phyloP scores from a whole-genome alignment of 2,329 filamentous ascomycete genomes.

The Venturia carpophila region DNA sequence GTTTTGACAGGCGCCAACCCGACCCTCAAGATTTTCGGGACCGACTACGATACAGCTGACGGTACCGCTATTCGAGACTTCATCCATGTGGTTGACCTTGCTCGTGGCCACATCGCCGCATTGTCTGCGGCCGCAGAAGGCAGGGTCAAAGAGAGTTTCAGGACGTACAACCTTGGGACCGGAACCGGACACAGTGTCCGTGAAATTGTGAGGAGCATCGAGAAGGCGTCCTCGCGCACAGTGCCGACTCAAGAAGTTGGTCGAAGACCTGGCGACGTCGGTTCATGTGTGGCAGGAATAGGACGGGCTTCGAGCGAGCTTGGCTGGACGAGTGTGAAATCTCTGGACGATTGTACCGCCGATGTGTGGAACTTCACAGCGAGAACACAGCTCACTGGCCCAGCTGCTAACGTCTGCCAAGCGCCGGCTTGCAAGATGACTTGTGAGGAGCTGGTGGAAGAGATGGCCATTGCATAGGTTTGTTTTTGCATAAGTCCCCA shows the following conservation, averaged over 20 bases:
- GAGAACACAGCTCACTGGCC: neutral
- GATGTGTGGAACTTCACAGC: slow-evolving; percentile 35
- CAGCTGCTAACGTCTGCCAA: neutral
- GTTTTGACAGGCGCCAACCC: slow-evolving; percentile 50
- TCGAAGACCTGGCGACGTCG: slow-evolving; percentile 35
- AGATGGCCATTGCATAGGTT: neutral
- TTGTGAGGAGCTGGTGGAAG: neutral
- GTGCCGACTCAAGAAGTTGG: slow-evolving; percentile 33
- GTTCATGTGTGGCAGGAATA: slow-evolving; percentile 35
- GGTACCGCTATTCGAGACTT: slow-evolving; percentile 61
- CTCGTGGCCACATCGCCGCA: slow-evolving; percentile 56
- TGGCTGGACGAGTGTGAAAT: slow-evolving; percentile 33
- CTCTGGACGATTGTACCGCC: slow-evolving; percentile 31
- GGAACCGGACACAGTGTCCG: slow-evolving; percentile 37
- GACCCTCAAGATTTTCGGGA: slow-evolving; percentile 53
- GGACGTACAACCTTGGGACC: slow-evolving; percentile 37
- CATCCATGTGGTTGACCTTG: slow-evolving; percentile 59
- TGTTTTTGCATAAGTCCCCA: neutral
- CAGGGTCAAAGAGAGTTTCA: slow-evolving; percentile 29
- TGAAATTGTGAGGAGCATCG: slow-evolving; percentile 35
- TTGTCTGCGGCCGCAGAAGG: slow-evolving; percentile 35
- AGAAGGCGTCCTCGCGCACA: slow-evolving; percentile 29
- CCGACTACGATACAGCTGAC: slow-evolving; percentile 57
- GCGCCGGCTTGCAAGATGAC: neutral
- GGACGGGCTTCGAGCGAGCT: slow-evolving; percentile 33